These are phyloP conservation scores for Nigrograna mackinnonii DNA, from an alignment of 2,329 filamentous ascomycete genomes.

Conservation along the genomic window DNA sequence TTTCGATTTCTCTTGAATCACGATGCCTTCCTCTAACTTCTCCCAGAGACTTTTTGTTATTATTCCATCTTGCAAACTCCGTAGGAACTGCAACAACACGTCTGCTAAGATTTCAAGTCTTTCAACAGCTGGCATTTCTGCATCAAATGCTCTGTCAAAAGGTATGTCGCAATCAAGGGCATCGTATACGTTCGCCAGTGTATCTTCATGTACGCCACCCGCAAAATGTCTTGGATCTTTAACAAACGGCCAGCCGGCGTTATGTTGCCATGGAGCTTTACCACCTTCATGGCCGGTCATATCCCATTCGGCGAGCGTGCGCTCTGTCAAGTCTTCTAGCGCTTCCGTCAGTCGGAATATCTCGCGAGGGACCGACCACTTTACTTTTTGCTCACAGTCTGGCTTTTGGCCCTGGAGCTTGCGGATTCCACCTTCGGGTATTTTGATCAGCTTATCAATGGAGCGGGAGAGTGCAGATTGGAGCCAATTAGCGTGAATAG, in stretches of 20 bases:
- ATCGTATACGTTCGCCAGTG: slow-evolving; percentile 54
- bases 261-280: slow-evolving; percentile 56
- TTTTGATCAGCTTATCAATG: slow-evolving; percentile 83
- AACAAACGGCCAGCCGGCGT: slow-evolving; percentile 64
- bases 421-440: slow-evolving; percentile 78
- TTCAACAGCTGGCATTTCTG: slow-evolving; percentile 64
- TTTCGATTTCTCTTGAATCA: slow-evolving; percentile 43
- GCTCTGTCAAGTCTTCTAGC: slow-evolving; percentile 64
- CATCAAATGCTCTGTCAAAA: slow-evolving; percentile 61
- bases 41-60: slow-evolving; percentile 61
- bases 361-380: slow-evolving; percentile 83
- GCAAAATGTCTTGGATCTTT: slow-evolving; percentile 52
- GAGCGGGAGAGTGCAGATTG: slow-evolving; percentile 83
- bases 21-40: slow-evolving; percentile 29
- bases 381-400: slow-evolving; percentile 53
- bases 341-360: slow-evolving; percentile 87
- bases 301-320: slow-evolving; percentile 64
- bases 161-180: slow-evolving; percentile 73
- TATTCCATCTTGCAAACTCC: slow-evolving; percentile 67
- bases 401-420: slow-evolving; percentile 65
- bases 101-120: slow-evolving; percentile 77
- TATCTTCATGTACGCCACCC: slow-evolving; percentile 42
- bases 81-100: slow-evolving; percentile 74
- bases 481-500: slow-evolving; percentile 76
- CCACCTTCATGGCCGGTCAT: slow-evolving; percentile 54